Conservation (phyloP, 352 stramenopile genomes). For the Pythium sukuiense region DNA sequence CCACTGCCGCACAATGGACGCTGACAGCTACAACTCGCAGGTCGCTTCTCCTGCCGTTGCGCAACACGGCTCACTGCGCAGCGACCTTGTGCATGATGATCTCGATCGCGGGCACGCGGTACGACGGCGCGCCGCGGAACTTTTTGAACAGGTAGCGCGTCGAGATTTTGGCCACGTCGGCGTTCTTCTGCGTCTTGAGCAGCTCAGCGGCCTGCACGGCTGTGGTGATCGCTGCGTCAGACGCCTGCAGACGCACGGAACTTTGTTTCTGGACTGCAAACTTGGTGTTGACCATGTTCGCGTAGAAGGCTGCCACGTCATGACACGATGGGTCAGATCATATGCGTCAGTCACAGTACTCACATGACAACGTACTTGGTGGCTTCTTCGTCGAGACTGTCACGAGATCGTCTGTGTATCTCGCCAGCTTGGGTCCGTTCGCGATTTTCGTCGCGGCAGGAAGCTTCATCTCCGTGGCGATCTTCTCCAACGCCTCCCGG, state of each 20-base stretch:
- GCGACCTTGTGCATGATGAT: constrained; percentile 53
- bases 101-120: constrained; percentile 75
- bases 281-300: constrained; percentile 80
- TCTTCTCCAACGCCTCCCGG: constrained; percentile 37
- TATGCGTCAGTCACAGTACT: not conserved
- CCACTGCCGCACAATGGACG: not conserved
- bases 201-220: constrained; percentile 73
- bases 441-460: constrained; percentile 43
- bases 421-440: constrained; percentile 53
- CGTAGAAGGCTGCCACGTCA: constrained; percentile 58
- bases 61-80: not conserved
- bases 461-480: constrained; percentile 49
- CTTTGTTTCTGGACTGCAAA: constrained; percentile 71
- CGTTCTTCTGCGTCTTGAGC: constrained; percentile 62
- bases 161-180: constrained; percentile 59
- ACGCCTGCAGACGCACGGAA: constrained; percentile 60
- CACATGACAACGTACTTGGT: constrained; percentile 37
- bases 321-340: not conserved
- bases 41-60: not conserved
- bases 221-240: constrained; percentile 68
- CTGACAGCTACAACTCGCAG: too few species aligned
- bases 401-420: constrained; percentile 74
- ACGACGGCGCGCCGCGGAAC: constrained; percentile 44
- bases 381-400: constrained; percentile 70
- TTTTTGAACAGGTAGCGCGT: constrained; percentile 67